These are phyloP conservation scores for Bidens hawaiensis DNA, from an alignment of 140 eudicot genomes.

Conservation along the genomic window DNA sequence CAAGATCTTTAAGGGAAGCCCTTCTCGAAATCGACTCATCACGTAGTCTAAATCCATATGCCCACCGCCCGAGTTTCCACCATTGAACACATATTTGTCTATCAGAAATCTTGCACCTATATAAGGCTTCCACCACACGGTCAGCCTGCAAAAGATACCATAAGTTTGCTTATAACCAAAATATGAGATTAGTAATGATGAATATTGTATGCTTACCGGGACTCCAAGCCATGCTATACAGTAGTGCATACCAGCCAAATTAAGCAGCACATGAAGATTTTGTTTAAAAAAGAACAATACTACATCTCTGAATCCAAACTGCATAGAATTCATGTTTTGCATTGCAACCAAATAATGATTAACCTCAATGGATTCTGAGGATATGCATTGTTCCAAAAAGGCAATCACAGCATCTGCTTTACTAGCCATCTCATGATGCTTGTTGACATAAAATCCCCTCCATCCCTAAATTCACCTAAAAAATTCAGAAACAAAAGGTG, in stretches of 20 bases:
- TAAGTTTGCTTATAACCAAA: neutral
- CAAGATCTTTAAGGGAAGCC: constrained; percentile 55
- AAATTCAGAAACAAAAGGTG: neutral
- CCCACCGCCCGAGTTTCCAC: constrained; percentile 97
- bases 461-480: constrained; percentile 50
- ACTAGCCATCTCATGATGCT: constrained; percentile 66
- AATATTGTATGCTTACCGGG: constrained; percentile 44
- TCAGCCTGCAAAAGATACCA: constrained; percentile 37
- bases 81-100: constrained; percentile 67
- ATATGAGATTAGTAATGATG: neutral
- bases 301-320: constrained; percentile 73
- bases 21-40: constrained; percentile 64
- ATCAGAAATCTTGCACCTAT: constrained; percentile 44
- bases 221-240: constrained; percentile 71
- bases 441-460: constrained; percentile 63
- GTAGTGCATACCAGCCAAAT: constrained; percentile 89
- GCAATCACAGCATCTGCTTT: constrained; percentile 49
- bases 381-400: constrained; percentile 48
- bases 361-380: constrained; percentile 63
- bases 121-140: constrained; percentile 44
- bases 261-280: constrained; percentile 58
- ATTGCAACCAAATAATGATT: constrained; percentile 71
- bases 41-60: constrained; percentile 62
- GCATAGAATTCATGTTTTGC: constrained; percentile 50
- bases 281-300: constrained; percentile 64